phyloP scores from a whole-genome alignment of 495 filamentous ascomycete genomes.

The Lentithecium fluviatile region DNA sequence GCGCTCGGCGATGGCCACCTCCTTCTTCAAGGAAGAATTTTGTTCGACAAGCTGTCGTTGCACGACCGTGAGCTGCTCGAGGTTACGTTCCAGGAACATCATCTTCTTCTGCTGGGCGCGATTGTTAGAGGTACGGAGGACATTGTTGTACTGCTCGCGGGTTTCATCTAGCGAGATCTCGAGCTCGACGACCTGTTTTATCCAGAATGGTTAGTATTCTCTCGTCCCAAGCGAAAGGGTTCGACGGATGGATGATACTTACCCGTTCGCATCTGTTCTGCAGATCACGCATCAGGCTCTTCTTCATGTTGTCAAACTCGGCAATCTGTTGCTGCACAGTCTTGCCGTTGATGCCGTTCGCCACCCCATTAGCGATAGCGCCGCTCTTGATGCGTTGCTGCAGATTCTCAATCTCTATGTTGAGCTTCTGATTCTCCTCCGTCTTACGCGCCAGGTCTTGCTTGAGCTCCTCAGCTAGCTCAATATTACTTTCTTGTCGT shows the following conservation, averaged over 20 bases:
- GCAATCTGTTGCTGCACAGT: conserved; percentile 96
- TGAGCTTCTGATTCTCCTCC: conserved; percentile 74
- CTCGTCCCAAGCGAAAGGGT: neutral
- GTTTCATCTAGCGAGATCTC: conserved; percentile 97
- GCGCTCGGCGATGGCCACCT: conserved; percentile 96
- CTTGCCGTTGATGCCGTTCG: conserved; percentile 69
- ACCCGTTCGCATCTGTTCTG: conserved; percentile 96
- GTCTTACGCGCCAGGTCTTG: conserved; percentile 67
- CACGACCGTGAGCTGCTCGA: conserved; percentile 95
- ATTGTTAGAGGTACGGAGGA: conserved; percentile 92
- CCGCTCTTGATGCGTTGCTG: conserved; percentile 65
- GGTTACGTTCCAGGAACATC: conserved; percentile 96
- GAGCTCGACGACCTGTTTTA: conserved; percentile 75
- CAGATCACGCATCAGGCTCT: conserved; percentile 95
- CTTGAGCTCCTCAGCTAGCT: conserved; percentile 70
- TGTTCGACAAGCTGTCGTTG: conserved; percentile 97
- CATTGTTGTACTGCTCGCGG: conserved; percentile 97
- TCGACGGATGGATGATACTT: conserved; percentile 18
- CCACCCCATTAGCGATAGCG: conserved; percentile 54
- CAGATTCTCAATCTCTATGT: conserved; percentile 69
- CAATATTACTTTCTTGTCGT: conserved; percentile 66
- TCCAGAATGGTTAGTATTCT: conserved; percentile 9
- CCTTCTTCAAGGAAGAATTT: conserved; percentile 94
- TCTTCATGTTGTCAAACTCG: conserved; percentile 99
- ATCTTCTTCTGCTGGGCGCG: conserved; percentile 99